phyloP scores from a whole-genome alignment of 108 stramenopile species.

The Pelagomonas calceolata region DNA sequence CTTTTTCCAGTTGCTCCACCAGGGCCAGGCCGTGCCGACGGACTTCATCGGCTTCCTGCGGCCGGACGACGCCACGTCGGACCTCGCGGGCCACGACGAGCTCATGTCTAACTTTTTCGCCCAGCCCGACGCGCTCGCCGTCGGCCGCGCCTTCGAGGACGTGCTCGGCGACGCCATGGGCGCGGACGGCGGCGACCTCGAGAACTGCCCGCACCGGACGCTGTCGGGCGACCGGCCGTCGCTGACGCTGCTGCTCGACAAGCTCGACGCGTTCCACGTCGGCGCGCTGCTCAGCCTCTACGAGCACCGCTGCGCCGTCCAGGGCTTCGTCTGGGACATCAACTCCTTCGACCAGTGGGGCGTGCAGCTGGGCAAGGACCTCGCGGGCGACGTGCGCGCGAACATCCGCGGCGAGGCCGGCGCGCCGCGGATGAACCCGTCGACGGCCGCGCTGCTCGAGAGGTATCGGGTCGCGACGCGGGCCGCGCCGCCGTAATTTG shows the following conservation, averaged over 20 bases:
- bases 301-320: constrained; percentile 96
- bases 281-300: constrained; percentile 92
- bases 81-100: constrained; percentile 94
- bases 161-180: constrained; percentile 73
- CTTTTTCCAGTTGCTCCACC: constrained; percentile 97
- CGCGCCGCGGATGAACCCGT: not conserved
- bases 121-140: constrained; percentile 94
- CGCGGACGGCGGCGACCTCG: constrained; percentile 41
- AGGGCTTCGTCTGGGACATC: constrained; percentile 97
- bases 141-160: constrained; percentile 79
- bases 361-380: constrained; percentile 95
- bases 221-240: constrained; percentile 97
- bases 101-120: constrained; percentile 99
- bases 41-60: constrained; percentile 91
- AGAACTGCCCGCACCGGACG: constrained; percentile 59
- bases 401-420: not conserved
- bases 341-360: constrained; percentile 99
- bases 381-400: constrained; percentile 63
- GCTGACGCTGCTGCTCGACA: constrained; percentile 78
- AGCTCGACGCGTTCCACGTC: constrained; percentile 78
- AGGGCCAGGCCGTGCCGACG: constrained; percentile 87
- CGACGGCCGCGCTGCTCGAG: not conserved
- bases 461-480: too few relatives aligned
- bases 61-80: constrained; percentile 66
- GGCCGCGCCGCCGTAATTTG: too few relatives aligned